These are phyloP conservation scores for Parafenestella ontariensis DNA, from an alignment of 2,329 filamentous ascomycete genomes.

Conservation along the genomic window DNA sequence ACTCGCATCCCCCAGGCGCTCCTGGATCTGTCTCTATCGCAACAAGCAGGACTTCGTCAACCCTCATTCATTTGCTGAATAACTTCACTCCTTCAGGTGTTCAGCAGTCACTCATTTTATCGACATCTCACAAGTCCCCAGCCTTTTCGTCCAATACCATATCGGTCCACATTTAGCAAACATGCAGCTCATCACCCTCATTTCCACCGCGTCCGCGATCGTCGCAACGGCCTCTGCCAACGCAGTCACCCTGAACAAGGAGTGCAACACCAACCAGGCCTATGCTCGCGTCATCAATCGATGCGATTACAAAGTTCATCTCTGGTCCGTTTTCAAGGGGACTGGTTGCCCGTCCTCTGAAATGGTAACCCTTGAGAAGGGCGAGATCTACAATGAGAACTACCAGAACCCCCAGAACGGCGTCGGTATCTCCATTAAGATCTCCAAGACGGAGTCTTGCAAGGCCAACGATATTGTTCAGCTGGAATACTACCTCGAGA, in stretches of 20 bases:
- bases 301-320: constrained; percentile 46
- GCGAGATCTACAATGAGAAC: constrained; percentile 43
- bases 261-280: constrained; percentile 20
- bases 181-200: constrained; percentile 45
- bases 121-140: constrained; percentile 28
- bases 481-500: constrained; percentile 47
- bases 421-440: constrained; percentile 49
- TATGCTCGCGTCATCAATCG: constrained; percentile 47
- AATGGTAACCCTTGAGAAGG: constrained; percentile 35
- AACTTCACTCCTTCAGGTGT: constrained; percentile 52
- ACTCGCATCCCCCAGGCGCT: constrained; percentile 43
- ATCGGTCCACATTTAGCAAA: constrained; percentile 24
- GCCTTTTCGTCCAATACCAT: constrained; percentile 16
- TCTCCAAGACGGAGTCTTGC: constrained; percentile 44
- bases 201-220: constrained; percentile 41
- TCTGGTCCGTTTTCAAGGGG: constrained; percentile 49
- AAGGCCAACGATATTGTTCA: constrained; percentile 42
- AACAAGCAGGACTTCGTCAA: constrained; percentile 49
- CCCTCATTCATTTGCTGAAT: constrained; percentile 48
- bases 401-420: constrained; percentile 24
- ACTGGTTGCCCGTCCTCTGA: constrained; percentile 30
- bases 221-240: constrained; percentile 36
- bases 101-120: constrained; percentile 45
- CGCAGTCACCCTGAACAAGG: constrained; percentile 24
- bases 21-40: constrained; percentile 34